Conservation (phyloP, 1,284 basidiomycete genomes). For the Puccinia triticina region DNA sequence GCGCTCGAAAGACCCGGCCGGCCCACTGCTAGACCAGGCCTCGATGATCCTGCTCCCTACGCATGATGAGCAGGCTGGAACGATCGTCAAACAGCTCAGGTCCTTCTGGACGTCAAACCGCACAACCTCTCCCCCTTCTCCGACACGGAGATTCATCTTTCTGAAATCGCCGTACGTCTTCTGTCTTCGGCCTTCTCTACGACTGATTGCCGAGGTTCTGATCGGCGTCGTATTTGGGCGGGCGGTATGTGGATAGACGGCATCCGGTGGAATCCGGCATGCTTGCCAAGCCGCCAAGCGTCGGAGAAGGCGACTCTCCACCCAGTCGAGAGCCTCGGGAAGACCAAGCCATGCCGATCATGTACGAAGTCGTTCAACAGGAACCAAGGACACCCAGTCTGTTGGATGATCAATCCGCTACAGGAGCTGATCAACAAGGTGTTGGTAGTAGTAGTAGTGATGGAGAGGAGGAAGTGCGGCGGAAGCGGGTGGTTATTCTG, state of each 20-base stretch:
- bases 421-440: too few relatives aligned
- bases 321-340: not conserved
- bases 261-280: not conserved
- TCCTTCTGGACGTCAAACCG: not conserved
- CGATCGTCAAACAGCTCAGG: not conserved
- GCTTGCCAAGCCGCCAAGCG: not conserved
- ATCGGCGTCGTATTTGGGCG: too few relatives aligned
- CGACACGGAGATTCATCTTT: not conserved
- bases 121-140: not conserved
- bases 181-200: not conserved
- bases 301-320: not conserved
- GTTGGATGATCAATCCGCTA: not conserved
- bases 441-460: not conserved
- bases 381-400: not conserved
- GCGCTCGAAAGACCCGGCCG: not conserved
- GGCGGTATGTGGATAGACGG: not conserved
- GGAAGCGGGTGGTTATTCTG: conserved; percentile 13
- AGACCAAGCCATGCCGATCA: not conserved
- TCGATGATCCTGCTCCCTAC: not conserved
- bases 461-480: not conserved
- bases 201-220: too few relatives aligned
- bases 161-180: not conserved
- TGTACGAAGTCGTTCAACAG: not conserved
- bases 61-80: not conserved
- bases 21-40: not conserved